Conservation (phyloP, 1,284 basidiomycete species). For the Volvariella volvacea region DNA sequence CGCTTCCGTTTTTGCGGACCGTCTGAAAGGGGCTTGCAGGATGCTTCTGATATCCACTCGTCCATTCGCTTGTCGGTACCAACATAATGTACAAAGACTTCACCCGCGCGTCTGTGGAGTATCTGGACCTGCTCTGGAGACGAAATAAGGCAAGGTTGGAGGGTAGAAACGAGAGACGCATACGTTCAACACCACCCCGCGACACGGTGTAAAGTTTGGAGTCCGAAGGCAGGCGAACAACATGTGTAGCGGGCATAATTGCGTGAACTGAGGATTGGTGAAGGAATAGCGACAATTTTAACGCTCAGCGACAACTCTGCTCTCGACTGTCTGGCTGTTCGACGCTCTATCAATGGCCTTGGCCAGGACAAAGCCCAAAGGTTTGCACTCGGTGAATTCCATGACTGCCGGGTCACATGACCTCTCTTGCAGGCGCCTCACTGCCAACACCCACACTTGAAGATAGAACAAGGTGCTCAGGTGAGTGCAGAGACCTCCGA, state of each 20-base stretch:
- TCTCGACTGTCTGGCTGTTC: no score
- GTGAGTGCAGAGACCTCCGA: no score
- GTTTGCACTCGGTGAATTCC: no score
- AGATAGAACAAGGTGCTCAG: no score
- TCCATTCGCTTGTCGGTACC: constrained; percentile 71
- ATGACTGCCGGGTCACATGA: no score
- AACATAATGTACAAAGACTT: constrained; percentile 64
- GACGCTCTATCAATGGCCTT: no score
- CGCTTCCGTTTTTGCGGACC: not conserved
- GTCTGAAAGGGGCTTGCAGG: constrained; percentile 17
- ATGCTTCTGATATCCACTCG: constrained; percentile 57
- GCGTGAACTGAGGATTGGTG: no score
- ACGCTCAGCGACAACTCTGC: no score
- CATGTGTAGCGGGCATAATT: constrained; percentile 29
- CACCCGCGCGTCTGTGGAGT: constrained; percentile 43
- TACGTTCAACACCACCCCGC: constrained; percentile 44
- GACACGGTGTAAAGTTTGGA: constrained; percentile 25
- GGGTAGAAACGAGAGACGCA: constrained; percentile 12
- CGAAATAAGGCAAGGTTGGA: constrained; percentile 10
- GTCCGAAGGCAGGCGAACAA: constrained; percentile 22
- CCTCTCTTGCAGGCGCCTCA: no score
- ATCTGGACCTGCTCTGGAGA: constrained; percentile 40
- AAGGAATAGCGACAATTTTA: no score
- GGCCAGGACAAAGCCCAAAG: no score
- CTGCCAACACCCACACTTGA: no score